Percentiles rank a stretch among this genome's conserved stretches.
These are phyloP conservation scores for Zymoseptoria tritici DNA, from an alignment of 2,329 filamentous ascomycete species.

Conservation along the genomic window DNA sequence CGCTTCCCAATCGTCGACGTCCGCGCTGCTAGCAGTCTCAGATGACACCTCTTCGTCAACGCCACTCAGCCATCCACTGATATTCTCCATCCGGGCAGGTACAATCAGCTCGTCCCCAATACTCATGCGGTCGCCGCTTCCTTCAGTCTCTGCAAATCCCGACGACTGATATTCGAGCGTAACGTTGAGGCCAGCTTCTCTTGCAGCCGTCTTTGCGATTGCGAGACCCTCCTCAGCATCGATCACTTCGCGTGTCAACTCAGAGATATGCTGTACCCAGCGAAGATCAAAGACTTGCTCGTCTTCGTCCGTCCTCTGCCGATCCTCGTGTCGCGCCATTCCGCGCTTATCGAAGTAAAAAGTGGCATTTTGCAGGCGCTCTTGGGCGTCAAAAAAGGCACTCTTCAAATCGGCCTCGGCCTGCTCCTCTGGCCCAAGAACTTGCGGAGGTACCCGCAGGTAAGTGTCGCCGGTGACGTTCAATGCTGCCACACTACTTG, in stretches of 20 bases:
- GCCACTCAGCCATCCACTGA: background rate
- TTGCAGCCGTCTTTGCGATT: conserved; percentile 2
- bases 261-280: conserved; percentile 4
- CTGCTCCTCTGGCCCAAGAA: background rate
- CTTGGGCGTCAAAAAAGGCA: background rate
- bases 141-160: background rate
- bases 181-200: conserved; percentile 1
- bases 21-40: background rate
- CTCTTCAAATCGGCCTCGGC: background rate
- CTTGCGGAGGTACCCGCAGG: background rate
- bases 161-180: conserved; percentile 1
- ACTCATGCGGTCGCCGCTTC: background rate
- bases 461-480: background rate
- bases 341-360: background rate
- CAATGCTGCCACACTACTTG: background rate
- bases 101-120: background rate
- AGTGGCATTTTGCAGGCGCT: background rate
- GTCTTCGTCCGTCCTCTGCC: background rate
- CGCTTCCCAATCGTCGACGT: conserved; percentile 11
- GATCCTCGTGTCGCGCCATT: background rate
- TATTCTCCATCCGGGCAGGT: background rate
- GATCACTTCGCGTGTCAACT: conserved; percentile 7
- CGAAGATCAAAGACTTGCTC: conserved; percentile 8
- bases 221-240: conserved; percentile 6
- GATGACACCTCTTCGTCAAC: background rate